These are phyloP conservation scores for Syzygium aromaticum DNA, from an alignment of 345 rosid species.

Conservation along the genomic window DNA sequence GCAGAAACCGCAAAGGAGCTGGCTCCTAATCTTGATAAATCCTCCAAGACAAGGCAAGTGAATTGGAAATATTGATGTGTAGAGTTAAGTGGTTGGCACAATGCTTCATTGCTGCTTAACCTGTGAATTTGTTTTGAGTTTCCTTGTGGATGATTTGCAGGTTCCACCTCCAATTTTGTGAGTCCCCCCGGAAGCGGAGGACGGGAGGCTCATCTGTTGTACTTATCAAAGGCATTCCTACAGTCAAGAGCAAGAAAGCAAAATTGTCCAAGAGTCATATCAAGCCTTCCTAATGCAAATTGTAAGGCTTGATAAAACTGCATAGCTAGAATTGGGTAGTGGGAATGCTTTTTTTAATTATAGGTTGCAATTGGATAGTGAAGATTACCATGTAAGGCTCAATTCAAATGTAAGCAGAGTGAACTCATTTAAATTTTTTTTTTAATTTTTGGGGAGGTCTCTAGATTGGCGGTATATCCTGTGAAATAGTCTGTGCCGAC, in stretches of 20 bases:
- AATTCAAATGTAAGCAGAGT: not conserved
- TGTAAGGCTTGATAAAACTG: not conserved
- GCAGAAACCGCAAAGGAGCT: conserved; percentile 23
- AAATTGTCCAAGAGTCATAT: conserved; percentile 10
- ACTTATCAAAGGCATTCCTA: conserved; percentile 21
- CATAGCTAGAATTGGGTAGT: not conserved
- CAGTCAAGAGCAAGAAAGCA: conserved; percentile 29
- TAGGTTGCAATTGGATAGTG: not conserved
- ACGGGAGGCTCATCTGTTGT: conserved; percentile 32
- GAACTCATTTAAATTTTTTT: not conserved
- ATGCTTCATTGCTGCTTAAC: not conserved
- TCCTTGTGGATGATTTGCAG: conserved; percentile 2
- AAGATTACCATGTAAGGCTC: not conserved
- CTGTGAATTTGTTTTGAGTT: not conserved
- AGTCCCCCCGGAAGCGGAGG: conserved; percentile 36
- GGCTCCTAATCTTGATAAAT: conserved; percentile 19
- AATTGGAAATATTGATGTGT: not conserved
- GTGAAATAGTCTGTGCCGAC: not conserved
- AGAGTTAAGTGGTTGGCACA: not conserved
- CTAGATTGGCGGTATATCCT: not conserved
- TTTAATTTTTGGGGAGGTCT: not conserved
- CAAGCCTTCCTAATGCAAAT: conserved; percentile 9
- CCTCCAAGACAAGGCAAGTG: conserved; percentile 9
- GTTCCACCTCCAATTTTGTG: conserved; percentile 10
- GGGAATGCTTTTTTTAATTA: not conserved